A percentile compares a stretch with the other conserved stretches of the same genome.
phyloP scores from a whole-genome alignment of 2,329 filamentous ascomycete genomes.

The Cercospora brassicicola region DNA sequence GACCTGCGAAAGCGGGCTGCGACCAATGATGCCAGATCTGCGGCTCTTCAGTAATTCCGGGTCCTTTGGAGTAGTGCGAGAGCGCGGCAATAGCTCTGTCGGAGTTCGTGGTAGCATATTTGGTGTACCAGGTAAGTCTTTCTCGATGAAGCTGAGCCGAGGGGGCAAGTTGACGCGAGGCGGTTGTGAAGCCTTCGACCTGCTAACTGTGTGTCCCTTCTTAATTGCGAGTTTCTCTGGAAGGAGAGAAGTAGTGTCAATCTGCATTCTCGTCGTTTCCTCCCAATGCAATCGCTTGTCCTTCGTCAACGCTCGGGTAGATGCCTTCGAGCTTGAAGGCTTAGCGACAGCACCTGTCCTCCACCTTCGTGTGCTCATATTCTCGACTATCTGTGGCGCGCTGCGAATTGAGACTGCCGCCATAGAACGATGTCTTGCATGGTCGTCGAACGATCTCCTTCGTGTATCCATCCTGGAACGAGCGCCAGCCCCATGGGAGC shows the following conservation, averaged over 20 bases:
- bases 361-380: slow-evolving; percentile 2
- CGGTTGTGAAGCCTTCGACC: slow-evolving; percentile 14
- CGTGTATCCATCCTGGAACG: not conserved
- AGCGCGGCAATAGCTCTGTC: slow-evolving; percentile 22
- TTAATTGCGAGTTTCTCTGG: slow-evolving; percentile 19
- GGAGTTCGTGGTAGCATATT: slow-evolving; percentile 27
- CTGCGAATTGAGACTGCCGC: not conserved
- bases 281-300: slow-evolving; percentile 27
- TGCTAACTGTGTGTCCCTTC: slow-evolving; percentile 5
- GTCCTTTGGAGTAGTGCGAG: not conserved
- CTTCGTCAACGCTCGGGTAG: not conserved
- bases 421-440: not conserved
- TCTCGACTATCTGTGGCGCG: slow-evolving; percentile 5
- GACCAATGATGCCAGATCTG: slow-evolving; percentile 18
- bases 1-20: slow-evolving; percentile 31
- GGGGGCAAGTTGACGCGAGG: slow-evolving; percentile 29
- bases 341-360: slow-evolving; percentile 15
- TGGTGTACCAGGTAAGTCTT: slow-evolving; percentile 30
- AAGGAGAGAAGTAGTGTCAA: slow-evolving; percentile 36
- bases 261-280: slow-evolving; percentile 37
- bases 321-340: slow-evolving; percentile 1
- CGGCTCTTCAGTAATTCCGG: slow-evolving; percentile 13
- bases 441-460: not conserved
- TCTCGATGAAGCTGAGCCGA: slow-evolving; percentile 28
- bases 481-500: not conserved